Percentiles rank a stretch among this genome's conserved stretches.
These are phyloP conservation scores for Entophlyctis luteolus DNA, from an alignment of 192 early-diverging fungal species.

Conservation along the genomic window DNA sequence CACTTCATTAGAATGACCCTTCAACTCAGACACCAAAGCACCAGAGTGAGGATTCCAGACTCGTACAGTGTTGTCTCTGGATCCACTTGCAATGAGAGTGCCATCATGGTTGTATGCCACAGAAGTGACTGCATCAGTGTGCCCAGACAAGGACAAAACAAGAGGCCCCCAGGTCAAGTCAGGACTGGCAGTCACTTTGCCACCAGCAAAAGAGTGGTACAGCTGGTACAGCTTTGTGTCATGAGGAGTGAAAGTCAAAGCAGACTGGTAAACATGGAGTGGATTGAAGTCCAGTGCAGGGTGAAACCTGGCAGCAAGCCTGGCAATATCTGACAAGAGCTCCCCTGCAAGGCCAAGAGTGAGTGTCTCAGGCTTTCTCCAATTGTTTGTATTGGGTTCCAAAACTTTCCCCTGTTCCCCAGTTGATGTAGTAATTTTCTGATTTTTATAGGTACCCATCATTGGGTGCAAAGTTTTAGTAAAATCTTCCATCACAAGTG, in stretches of 20 bases:
- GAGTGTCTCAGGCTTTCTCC: too few relatives aligned
- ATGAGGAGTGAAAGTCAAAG: neutral
- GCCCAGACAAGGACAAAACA: constrained; percentile 9
- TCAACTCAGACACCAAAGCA: neutral
- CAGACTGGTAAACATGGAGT: too few relatives aligned
- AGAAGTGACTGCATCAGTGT: constrained; percentile 10
- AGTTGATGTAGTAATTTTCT: too few relatives aligned
- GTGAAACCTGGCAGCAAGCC: too few relatives aligned
- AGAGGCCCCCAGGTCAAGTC: neutral
- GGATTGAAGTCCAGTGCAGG: too few relatives aligned
- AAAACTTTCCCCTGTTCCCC: too few relatives aligned
- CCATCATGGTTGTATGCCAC: constrained; percentile 64
- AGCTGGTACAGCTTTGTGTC: neutral
- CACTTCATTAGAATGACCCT: constrained; percentile 17
- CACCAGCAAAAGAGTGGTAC: neutral
- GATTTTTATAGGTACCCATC: too few relatives aligned
- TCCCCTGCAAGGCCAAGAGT: too few relatives aligned
- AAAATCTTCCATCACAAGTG: too few relatives aligned
- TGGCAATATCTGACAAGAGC: too few relatives aligned
- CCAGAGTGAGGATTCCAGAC: constrained; percentile 54
- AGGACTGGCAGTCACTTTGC: neutral
- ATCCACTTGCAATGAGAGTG: constrained; percentile 72
- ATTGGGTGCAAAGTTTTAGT: too few relatives aligned
- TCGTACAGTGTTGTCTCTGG: constrained; percentile 75
- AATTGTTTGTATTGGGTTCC: too few relatives aligned